Evolutionary conservation across 2,329 filamentous ascomycete genomes (phyloP).

Genomic region (Grosmannia huntii): DNA sequence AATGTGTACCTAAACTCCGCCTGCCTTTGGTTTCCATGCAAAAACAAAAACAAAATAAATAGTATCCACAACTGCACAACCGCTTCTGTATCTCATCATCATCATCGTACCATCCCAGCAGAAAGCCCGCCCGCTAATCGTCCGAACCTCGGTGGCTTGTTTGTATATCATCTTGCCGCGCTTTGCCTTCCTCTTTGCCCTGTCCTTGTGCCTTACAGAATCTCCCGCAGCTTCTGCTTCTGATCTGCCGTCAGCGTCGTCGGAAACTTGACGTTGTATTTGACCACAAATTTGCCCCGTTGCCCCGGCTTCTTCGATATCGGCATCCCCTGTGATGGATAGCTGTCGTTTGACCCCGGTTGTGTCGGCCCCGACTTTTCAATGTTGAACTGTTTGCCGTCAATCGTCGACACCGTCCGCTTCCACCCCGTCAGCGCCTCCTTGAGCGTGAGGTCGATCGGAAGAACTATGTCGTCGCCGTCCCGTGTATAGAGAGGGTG

Average conservation of each 20-base stretch:
- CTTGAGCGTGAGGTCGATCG: slow-evolving; percentile 73
- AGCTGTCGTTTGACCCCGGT: slow-evolving; percentile 69
- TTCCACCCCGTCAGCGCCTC: slow-evolving; percentile 92
- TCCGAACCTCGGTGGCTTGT: neutral
- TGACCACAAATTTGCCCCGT: slow-evolving; percentile 78
- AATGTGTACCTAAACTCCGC: slow-evolving; percentile 1
- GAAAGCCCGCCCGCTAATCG: neutral
- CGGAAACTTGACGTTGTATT: slow-evolving; percentile 89
- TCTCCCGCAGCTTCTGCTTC: slow-evolving; percentile 69
- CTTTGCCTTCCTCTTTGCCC: neutral
- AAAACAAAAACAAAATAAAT: neutral
- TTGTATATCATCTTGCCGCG: neutral
- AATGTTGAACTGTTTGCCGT: slow-evolving; percentile 72
- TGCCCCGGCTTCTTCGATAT: slow-evolving; percentile 78
- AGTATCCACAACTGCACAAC: neutral
- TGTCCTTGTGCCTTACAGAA: slow-evolving; percentile 38
- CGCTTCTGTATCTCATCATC: neutral
- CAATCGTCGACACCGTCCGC: slow-evolving; percentile 83
- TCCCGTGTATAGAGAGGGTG: slow-evolving; percentile 77
- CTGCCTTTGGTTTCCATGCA: slow-evolving; percentile 1
- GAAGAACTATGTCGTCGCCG: slow-evolving; percentile 73
- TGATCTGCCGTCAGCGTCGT: slow-evolving; percentile 61
- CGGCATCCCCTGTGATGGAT: slow-evolving; percentile 84
- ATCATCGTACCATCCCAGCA: neutral
- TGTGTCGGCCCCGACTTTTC: slow-evolving; percentile 75